These are phyloP conservation scores for Spathaspora jeffriesii DNA, from an alignment of 1,139 yeast species.

Conservation along the genomic window DNA sequence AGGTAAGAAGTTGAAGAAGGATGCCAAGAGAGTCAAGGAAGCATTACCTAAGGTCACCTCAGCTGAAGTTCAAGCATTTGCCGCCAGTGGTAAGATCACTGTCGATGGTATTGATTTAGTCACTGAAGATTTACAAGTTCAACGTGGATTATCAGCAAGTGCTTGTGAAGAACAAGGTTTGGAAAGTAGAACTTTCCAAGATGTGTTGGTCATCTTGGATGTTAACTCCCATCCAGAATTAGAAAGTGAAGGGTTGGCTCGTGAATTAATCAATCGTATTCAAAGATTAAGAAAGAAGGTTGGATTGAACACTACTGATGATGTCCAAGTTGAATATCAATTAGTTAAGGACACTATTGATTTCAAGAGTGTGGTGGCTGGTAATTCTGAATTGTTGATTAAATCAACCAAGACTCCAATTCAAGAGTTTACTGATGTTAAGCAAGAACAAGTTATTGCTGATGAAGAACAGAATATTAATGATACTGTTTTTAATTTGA, in stretches of 20 bases:
- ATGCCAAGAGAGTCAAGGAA: slow-evolving; percentile 91
- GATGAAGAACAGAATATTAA: slow-evolving; percentile 92
- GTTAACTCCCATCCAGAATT: slow-evolving; percentile 85
- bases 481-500: slow-evolving; percentile 79
- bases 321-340: slow-evolving; percentile 82
- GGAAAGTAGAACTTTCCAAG: slow-evolving; percentile 86
- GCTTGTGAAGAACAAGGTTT: slow-evolving; percentile 60
- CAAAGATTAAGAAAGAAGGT: slow-evolving; percentile 98
- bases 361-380: slow-evolving; percentile 61
- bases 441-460: slow-evolving; percentile 55
- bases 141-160: slow-evolving; percentile 77
- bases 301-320: slow-evolving; percentile 94
- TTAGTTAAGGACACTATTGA: slow-evolving; percentile 70
- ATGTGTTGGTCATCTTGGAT: slow-evolving; percentile 87
- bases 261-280: slow-evolving; percentile 95
- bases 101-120: slow-evolving; percentile 91
- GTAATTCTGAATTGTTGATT: slow-evolving; percentile 67
- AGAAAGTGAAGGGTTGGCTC: slow-evolving; percentile 91
- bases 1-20: slow-evolving; percentile 96
- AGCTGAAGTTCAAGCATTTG: slow-evolving; percentile 76
- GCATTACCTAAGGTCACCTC: slow-evolving; percentile 85
- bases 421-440: slow-evolving; percentile 36
- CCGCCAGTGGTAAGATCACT: slow-evolving; percentile 69
- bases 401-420: slow-evolving; percentile 77
- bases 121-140: slow-evolving; percentile 85